Evolutionary conservation across 768 basidiomycete genomes (phyloP).

Genomic region (Flagelloscypha sp.): DNA sequence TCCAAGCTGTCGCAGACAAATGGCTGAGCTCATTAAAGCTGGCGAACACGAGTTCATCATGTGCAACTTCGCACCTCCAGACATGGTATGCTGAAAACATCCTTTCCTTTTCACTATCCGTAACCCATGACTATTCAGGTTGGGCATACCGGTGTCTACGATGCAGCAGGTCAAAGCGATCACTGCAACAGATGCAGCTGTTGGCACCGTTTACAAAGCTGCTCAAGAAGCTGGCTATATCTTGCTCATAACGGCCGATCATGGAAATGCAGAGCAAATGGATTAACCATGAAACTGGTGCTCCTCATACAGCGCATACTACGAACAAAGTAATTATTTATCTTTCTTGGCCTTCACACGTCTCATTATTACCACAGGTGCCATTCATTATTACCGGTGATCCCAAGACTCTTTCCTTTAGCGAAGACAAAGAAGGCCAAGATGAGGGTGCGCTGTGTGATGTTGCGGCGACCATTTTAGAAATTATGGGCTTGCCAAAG

Average conservation of each 20-base stretch:
- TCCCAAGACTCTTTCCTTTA: constrained; percentile 45
- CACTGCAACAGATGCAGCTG: constrained; percentile 80
- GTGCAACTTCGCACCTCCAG: constrained; percentile 97
- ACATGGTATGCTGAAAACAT: constrained; percentile 63
- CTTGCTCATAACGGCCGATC: constrained; percentile 84
- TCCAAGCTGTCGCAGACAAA: constrained; percentile 84
- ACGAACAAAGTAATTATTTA: no score
- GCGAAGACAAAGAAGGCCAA: constrained; percentile 38
- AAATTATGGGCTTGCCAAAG: constrained; percentile 62
- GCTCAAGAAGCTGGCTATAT: constrained; percentile 82
- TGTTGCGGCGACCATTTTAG: constrained; percentile 85
- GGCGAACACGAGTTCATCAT: constrained; percentile 81
- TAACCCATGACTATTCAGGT: constrained; percentile 37
- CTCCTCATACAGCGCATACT: constrained; percentile 87
- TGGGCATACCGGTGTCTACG: constrained; percentile 87
- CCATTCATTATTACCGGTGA: constrained; percentile 84
- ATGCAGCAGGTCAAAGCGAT: constrained; percentile 89
- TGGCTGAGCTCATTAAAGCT: constrained; percentile 73
- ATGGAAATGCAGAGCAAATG: constrained; percentile 97
- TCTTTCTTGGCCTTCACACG: no score
- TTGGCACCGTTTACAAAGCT: constrained; percentile 80
- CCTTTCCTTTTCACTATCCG: neutral
- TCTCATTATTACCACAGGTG: no score
- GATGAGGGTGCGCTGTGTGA: constrained; percentile 74
- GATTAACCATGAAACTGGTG: constrained; percentile 71